Evolutionary conservation across 208 protist species (phyloP).

Genomic region (Trypanosoma cruzi): DNA sequence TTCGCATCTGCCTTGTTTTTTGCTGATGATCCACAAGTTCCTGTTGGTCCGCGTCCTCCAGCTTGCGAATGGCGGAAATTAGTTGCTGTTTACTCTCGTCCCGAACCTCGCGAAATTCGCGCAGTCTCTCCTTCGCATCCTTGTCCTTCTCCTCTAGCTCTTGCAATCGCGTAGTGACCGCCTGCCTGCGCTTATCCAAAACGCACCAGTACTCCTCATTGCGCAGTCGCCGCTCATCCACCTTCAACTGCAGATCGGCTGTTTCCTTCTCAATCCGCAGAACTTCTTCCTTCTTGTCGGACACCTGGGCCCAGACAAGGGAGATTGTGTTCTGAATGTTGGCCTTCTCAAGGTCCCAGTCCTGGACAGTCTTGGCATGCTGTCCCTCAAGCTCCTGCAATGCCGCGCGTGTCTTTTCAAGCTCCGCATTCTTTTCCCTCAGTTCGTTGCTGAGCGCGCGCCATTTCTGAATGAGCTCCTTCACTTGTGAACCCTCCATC

Average conservation of each 20-base stretch:
- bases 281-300: conserved; percentile 64
- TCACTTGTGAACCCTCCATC: conserved; percentile 55
- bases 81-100: conserved; percentile 62
- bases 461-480: conserved; percentile 76
- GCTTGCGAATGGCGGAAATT: conserved; percentile 41
- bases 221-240: conserved; percentile 62
- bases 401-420: conserved; percentile 41
- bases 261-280: conserved; percentile 60
- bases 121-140: conserved; percentile 41
- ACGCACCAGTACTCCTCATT: conserved; percentile 73
- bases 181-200: conserved; percentile 52
- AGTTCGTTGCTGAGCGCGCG: conserved; percentile 54
- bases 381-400: conserved; percentile 54
- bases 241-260: conserved; percentile 59
- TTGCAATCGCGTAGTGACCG: conserved; percentile 36
- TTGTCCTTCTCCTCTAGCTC: conserved; percentile 62
- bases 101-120: conserved; percentile 44
- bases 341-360: conserved; percentile 87
- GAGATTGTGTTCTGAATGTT: conserved; percentile 69
- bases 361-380: conserved; percentile 50
- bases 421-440: conserved; percentile 51
- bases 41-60: conserved; percentile 44
- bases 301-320: conserved; percentile 64
- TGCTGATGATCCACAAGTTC: conserved; percentile 54
- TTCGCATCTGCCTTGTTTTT: conserved; percentile 42